These are phyloP conservation scores for Saccharomyces hybrid DNA, from an alignment of 1,139 yeast genomes.

Conservation along the genomic window DNA sequence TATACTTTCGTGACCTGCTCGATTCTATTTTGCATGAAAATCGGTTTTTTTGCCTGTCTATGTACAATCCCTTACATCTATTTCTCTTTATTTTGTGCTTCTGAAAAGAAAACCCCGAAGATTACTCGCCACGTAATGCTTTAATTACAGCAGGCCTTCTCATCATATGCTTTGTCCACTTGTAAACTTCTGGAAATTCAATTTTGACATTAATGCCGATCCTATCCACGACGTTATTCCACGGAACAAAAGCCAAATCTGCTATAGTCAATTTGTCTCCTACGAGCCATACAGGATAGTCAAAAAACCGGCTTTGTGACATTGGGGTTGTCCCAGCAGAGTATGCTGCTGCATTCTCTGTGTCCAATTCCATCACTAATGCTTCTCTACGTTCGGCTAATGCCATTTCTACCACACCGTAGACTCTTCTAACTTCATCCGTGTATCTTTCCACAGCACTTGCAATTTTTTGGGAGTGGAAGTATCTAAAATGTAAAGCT, in stretches of 20 bases:
- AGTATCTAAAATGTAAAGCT: conserved; percentile 86
- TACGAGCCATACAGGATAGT: conserved; percentile 91
- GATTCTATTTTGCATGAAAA: not conserved
- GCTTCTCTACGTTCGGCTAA: conserved; percentile 90
- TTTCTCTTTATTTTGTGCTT: not conserved
- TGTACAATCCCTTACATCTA: not conserved
- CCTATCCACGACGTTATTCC: conserved; percentile 93
- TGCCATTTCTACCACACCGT: conserved; percentile 92
- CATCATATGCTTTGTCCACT: conserved; percentile 93
- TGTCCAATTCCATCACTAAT: conserved; percentile 80
- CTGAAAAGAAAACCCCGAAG: too few relatives aligned
- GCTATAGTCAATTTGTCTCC: conserved; percentile 89
- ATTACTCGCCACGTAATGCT: conserved; percentile 54
- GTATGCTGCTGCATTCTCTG: conserved; percentile 82
- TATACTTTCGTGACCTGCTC: not conserved
- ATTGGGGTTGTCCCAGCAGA: conserved; percentile 84
- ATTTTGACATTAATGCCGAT: conserved; percentile 80
- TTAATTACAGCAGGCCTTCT: conserved; percentile 76
- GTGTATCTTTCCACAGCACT: conserved; percentile 87
- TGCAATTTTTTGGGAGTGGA: conserved; percentile 80
- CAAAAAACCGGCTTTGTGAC: conserved; percentile 78
- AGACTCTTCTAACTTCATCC: conserved; percentile 88
- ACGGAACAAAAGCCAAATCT: conserved; percentile 86
- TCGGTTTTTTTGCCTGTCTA: not conserved
- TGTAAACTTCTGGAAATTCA: conserved; percentile 92